Percentiles rank a stretch among this genome's conserved stretches.
Evolutionary conservation across 2,329 filamentous ascomycete genomes (phyloP).

Genomic region (Pseudocercospora pini-densiflorae): DNA sequence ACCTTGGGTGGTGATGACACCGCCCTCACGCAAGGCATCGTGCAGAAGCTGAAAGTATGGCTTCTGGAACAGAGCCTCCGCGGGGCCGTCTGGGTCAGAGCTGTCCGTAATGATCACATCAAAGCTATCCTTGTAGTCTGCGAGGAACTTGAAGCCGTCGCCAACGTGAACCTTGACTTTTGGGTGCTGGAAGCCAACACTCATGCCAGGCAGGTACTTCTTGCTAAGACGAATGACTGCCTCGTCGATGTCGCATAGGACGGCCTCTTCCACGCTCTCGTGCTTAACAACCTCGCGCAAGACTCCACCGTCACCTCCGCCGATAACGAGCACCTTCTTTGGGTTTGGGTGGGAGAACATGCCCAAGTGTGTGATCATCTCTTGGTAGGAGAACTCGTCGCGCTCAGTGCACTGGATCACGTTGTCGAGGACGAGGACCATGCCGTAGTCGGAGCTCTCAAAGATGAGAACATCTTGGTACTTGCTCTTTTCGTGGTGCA

Average conservation of each 20-base stretch:
- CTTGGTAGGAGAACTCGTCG: conserved; percentile 96
- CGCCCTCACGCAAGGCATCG: conserved; percentile 88
- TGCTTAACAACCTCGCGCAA: conserved; percentile 99
- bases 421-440: conserved; percentile 95
- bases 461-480: conserved; percentile 99
- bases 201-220: conserved; percentile 95
- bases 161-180: conserved; percentile 92
- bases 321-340: conserved; percentile 98
- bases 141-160: conserved; percentile 98
- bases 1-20: conserved; percentile 99
- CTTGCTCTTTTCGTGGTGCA: conserved; percentile 99
- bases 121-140: conserved; percentile 95
- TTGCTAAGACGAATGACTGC: conserved; percentile 98
- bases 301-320: conserved; percentile 95
- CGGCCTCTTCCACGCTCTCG: conserved; percentile 92
- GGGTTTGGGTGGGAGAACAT: conserved; percentile 99
- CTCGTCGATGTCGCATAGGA: conserved; percentile 98
- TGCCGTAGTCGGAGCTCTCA: conserved; percentile 96
- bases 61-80: conserved; percentile 97
- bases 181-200: conserved; percentile 86
- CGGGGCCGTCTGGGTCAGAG: conserved; percentile 94
- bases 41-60: conserved; percentile 95
- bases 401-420: conserved; percentile 99
- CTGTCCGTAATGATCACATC: conserved; percentile 99
- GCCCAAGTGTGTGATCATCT: conserved; percentile 99